Evolutionary conservation across 2,329 filamentous ascomycete genomes (phyloP).

Genomic region (Aspergillus niger): DNA sequence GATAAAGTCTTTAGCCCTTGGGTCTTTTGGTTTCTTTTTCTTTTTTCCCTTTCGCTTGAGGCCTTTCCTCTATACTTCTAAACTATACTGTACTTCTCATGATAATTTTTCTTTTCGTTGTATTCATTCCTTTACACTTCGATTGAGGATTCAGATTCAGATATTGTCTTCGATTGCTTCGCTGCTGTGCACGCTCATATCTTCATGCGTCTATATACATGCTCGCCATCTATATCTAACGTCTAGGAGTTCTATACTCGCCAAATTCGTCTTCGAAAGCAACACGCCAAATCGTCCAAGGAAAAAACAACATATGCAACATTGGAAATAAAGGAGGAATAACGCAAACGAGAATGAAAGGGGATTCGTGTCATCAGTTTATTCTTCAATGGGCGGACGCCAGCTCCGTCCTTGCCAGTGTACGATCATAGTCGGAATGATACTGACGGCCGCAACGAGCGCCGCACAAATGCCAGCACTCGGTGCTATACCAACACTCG

Average conservation of each 20-base stretch:
- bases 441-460: constrained; percentile 34
- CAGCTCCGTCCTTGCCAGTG: constrained; percentile 31
- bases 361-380: background rate
- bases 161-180: background rate
- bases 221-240: constrained; percentile 5
- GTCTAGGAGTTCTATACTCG: constrained; percentile 1
- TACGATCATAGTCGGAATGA: constrained; percentile 35
- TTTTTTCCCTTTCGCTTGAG: background rate
- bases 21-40: background rate
- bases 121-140: too few relatives aligned
- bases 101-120: too few relatives aligned
- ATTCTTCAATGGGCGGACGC: constrained; percentile 21
- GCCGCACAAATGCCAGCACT: constrained; percentile 35
- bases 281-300: background rate
- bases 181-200: background rate
- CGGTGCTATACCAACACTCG: constrained; percentile 34
- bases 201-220: background rate
- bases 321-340: background rate
- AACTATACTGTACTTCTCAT: too few relatives aligned
- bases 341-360: background rate
- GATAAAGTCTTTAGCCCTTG: constrained; percentile 5
- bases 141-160: too few relatives aligned
- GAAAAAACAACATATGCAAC: background rate
- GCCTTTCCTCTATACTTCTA: background rate
- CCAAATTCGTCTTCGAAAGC: background rate